phyloP scores from a whole-genome alignment of 306 rosid genomes.

The Pterocarpus macrocarpus region DNA sequence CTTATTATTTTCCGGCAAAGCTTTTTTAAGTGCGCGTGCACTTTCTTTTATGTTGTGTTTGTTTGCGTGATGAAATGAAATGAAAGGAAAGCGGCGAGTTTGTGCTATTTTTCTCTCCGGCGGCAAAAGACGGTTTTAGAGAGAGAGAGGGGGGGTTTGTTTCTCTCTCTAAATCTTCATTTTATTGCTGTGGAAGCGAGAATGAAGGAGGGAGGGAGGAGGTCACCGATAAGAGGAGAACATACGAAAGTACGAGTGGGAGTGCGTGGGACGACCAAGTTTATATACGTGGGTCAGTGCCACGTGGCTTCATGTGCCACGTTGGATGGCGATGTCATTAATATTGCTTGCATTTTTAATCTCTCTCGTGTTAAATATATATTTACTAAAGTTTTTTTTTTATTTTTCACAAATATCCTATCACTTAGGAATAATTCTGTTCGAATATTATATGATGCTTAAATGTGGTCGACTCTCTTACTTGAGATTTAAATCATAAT shows the following conservation, averaged over 20 bases:
- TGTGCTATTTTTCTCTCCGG: background rate
- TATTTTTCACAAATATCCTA: no score
- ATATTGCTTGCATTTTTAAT: background rate
- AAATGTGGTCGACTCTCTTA: no score
- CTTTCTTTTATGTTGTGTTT: background rate
- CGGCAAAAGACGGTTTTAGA: constrained; percentile 26
- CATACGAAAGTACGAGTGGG: constrained; percentile 6
- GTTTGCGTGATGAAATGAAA: background rate
- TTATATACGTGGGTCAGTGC: constrained; percentile 36
- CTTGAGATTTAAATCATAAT: no score
- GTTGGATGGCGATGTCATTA: constrained; percentile 48
- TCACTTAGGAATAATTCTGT: no score
- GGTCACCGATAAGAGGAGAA: constrained; percentile 41
- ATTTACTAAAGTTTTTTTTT: no score
- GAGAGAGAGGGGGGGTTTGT: background rate
- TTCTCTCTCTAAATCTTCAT: constrained; percentile 49
- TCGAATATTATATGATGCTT: no score
- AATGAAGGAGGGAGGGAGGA: constrained; percentile 39
- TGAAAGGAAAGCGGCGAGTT: constrained; percentile 18
- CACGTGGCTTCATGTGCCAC: constrained; percentile 60
- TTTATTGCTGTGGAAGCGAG: constrained; percentile 48
- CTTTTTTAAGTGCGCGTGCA: background rate
- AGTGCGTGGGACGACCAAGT: constrained; percentile 11
- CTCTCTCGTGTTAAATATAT: no score
- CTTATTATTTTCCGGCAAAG: constrained; percentile 32